phyloP scores from a whole-genome alignment of 2,329 filamentous ascomycete genomes.

The Cyclaneusma minus region DNA sequence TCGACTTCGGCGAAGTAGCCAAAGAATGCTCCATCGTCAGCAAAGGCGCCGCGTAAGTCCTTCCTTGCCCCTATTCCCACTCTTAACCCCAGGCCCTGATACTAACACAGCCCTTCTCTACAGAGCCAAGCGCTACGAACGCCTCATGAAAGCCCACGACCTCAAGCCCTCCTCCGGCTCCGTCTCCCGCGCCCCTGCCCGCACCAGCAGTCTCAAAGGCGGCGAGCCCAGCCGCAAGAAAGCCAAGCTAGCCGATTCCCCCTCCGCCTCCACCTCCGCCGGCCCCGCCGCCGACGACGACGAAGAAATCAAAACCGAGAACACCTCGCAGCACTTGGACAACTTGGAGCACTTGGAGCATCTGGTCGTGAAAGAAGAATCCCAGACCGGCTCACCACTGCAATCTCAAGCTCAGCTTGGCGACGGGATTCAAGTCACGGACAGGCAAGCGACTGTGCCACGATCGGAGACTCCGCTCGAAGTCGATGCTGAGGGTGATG shows the following conservation, averaged over 20 bases:
- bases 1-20: conserved; percentile 51
- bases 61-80: conserved; percentile 1
- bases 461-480: background rate
- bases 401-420: no score
- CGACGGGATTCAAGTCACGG: no score
- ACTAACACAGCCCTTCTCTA: conserved; percentile 2
- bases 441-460: no score
- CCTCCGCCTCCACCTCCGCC: no score
- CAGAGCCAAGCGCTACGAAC: conserved; percentile 54
- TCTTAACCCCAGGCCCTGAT: background rate
- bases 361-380: no score
- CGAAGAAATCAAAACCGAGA: background rate
- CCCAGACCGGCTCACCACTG: no score
- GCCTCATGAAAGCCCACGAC: conserved; percentile 42
- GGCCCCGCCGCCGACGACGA: conserved; percentile 3
- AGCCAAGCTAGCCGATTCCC: no score
- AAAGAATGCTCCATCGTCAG: conserved; percentile 44
- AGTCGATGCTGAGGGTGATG: background rate
- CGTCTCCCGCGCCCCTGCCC: background rate
- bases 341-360: no score
- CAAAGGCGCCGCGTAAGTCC: conserved; percentile 55
- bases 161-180: background rate
- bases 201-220: background rate
- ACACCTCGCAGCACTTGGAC: no score
- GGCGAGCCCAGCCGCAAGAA: conserved; percentile 3